Evolutionary conservation across 768 basidiomycete species (phyloP), one percentile per base, ranked within the genome.

Genomic region (Trametes villosa): DNA sequence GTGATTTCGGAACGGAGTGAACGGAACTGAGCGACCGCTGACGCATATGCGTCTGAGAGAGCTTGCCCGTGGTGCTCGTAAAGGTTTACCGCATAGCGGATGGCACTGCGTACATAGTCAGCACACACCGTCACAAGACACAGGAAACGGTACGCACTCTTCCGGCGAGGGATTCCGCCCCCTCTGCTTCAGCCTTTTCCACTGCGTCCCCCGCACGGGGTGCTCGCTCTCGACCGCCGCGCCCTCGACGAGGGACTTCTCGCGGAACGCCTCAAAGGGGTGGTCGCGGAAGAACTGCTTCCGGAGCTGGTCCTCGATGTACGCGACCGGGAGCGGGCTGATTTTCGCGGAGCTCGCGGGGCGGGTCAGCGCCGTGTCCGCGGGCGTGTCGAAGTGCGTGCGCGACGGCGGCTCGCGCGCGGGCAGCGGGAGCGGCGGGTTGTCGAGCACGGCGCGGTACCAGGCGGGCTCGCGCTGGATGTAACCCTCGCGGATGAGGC

Each of bases 231-330:
- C 79, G 50, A 92, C 78, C 18, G 71, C 72, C 20, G 78, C 85
- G 17, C 80, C 81, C 75, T 99, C 97, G 0, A 92, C 84, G 52
- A 99, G 72, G 12, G 83, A 86, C 9, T 80, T 79, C 2, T 94
- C 86, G 42, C 96, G 81, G 75, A 96, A 91, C 2, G 94, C 89
- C 76, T 99, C 96, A 70, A 97, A 97, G 8, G 97, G 95, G 72
- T 97, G 96, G 77, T 99, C 97, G 41, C 81, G 79, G 79, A 96
- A 98, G 81, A 99, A 98, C 72, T 92, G 92, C 55, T 86, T 81
- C 34, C 97, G 86, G 59, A 98, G 78, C 62, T 83, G 80, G 73
- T 99, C 97, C 71, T 96, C 94, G 40, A 90, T 59, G 71, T 95
- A 97, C 54, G 79, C 78, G 51, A 98, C 82, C 12, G 83, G 81